Percentiles rank a stretch among this genome's conserved stretches.
Evolutionary conservation across 2,329 filamentous ascomycete genomes (phyloP).

Genomic region (Arthrobotrys iridis): DNA sequence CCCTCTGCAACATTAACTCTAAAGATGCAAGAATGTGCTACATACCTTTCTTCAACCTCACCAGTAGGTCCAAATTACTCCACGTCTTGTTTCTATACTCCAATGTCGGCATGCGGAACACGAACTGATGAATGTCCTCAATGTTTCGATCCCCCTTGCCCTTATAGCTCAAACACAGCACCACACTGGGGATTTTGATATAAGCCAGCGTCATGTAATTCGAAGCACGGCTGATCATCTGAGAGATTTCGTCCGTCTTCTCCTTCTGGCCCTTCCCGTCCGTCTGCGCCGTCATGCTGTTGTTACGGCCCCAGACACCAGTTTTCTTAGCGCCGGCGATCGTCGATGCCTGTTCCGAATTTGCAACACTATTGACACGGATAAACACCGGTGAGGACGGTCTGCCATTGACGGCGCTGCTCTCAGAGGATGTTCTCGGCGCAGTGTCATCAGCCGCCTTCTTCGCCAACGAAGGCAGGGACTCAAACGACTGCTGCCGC

Average conservation of each 20-base stretch:
- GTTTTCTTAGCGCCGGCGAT: slow-evolving; percentile 1
- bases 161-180: slow-evolving; percentile 80
- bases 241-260: slow-evolving; percentile 84
- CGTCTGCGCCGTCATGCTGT: slow-evolving; percentile 56
- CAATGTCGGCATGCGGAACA: slow-evolving; percentile 91
- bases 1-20: neutral
- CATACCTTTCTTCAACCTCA: slow-evolving; percentile 84
- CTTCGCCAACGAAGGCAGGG: slow-evolving; percentile 62
- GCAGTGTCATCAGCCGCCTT: slow-evolving; percentile 22
- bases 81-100: slow-evolving; percentile 99
- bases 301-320: slow-evolving; percentile 55
- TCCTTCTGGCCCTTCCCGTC: slow-evolving; percentile 62
- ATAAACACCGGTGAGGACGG: slow-evolving; percentile 37
- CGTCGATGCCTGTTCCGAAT: slow-evolving; percentile 30
- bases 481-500: slow-evolving; percentile 68
- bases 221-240: slow-evolving; percentile 94
- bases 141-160: slow-evolving; percentile 94
- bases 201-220: slow-evolving; percentile 98
- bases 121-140: slow-evolving; percentile 96
- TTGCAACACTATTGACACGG: slow-evolving; percentile 37
- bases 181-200: slow-evolving; percentile 93
- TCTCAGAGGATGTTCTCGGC: slow-evolving; percentile 35
- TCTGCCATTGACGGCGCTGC: slow-evolving; percentile 6
- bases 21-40: neutral
- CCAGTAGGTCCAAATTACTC: slow-evolving; percentile 93